Base-by-base conservation (phyloP, 345 rosid genomes). In the Citropsis articulata region DNA sequence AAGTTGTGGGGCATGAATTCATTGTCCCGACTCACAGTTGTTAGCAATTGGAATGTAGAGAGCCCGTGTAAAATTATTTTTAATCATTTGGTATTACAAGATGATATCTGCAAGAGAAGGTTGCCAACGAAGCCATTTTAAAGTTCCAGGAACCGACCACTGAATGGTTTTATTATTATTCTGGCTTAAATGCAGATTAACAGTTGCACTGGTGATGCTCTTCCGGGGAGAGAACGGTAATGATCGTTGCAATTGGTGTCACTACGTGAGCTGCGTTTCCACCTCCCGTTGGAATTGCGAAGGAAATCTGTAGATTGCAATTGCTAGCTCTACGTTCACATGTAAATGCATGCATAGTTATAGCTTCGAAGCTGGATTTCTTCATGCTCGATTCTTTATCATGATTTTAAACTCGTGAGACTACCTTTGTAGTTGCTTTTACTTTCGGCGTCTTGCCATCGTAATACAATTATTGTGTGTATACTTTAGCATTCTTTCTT, bases 181-280 rank as follows among this genome's bases (percentile, higher is more conserved):
- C 35, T 4, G 48, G 40, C 21, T 59, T 45, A 24, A 69, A 21
- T 71, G 73, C 90, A 93, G 99, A 69, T 89, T 95, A 12, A 86
- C 87, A 0, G 77, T 88, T 35, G 86, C 88, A 24, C 36, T 89
- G 82, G 83, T 90, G 86, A 84, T 89, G 99, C 86, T 95, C 56
- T 90, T 92, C 66, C 81, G 75, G 61, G 95, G 89, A 82, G 89
- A 84, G 81, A 85, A 90, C 27, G 97, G 92, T 18, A 85, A 85
- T 68, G 87, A 94, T 28, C 87, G 63, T 25, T 96, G 99, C 89
- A 87, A 68, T 36, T 93, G 99, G 99, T 95, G 99, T 82, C 98
- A 90, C 78, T 93, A 89, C 81, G 80, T 94, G 53, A 89, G 91
- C 66, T 96, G 99, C 63, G 89, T 96, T 40, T 91, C 98, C 6